A percentile compares a stretch with the other conserved stretches of the same genome.
These are phyloP conservation scores for Fusarium brevicatenulatum DNA, from an alignment of 2,329 filamentous ascomycete genomes.

Conservation along the genomic window DNA sequence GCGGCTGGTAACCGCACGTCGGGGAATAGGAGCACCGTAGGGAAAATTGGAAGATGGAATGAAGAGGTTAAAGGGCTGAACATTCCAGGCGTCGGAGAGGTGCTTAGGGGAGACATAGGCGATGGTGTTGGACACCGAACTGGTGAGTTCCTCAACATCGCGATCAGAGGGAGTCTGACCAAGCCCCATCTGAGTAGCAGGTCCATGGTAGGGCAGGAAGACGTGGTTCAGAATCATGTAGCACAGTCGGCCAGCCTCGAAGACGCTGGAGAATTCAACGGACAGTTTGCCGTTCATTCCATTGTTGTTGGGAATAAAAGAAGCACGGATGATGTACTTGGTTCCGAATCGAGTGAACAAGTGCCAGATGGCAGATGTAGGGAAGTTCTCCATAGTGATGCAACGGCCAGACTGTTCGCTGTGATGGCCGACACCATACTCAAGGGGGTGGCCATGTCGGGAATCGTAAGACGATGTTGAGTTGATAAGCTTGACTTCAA, in stretches of 20 bases:
- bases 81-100: not conserved
- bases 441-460: fast-evolving
- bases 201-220: not conserved
- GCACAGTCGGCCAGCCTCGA: constrained; percentile 1
- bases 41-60: fast-evolving
- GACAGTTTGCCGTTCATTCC: not conserved
- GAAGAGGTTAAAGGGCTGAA: not conserved
- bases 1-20: not conserved
- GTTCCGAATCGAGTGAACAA: constrained; percentile 27
- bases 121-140: not conserved
- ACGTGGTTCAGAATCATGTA: not conserved
- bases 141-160: not conserved
- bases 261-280: constrained; percentile 36
- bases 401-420: constrained; percentile 17
- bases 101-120: not conserved
- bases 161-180: not conserved
- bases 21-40: not conserved
- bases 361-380: constrained; percentile 32
- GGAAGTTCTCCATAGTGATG: constrained; percentile 33
- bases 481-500: not conserved
- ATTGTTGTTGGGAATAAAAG: not conserved
- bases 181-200: not conserved
- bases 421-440: not conserved
- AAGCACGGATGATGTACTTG: constrained; percentile 9
- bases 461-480: not conserved